Base-by-base conservation (phyloP, 1,284 basidiomycete species). In the Cerrena zonata region DNA sequence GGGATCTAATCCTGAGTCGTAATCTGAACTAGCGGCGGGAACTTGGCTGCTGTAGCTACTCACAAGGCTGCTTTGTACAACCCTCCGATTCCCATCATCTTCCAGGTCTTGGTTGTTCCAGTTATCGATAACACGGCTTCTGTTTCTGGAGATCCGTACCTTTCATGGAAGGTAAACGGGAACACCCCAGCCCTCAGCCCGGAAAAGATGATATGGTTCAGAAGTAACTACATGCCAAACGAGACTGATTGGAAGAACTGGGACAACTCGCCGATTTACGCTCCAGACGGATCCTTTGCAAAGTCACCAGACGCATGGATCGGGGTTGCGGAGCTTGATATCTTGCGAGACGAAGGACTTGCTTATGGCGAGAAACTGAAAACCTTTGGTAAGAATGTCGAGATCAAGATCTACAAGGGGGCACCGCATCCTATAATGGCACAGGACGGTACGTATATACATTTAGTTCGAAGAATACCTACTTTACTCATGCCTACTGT, bases 181-280 rank as follows among this genome's bases (percentile, higher is more conserved):
- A 65, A 81, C 48, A 78, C 82, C 1, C 76, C 80, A 0, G 79
- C 81, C 70, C 73, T 89, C 24, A 68, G 71, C 3, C 80, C 79
- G 0, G 77, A 58, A 4, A 79, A 80, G 45, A 89, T 89, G 86
- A 58, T 79, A 38, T 89, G 87, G 86, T 88, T 85, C 73, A 70
- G 77, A 24, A 65, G 72, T 48, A 80, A 82, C 55, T 88, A 89
- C 61, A 73, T 85, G 2, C 84, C 86, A 0, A 77, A 85, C 57
- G 57, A 71, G 47, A 70, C 67, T 30, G 82, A 86, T 52, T 73
- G 79, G 68, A 67, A 67, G 0, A 79, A 82, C 45, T 86, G 84
- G 78, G 80, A 84, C 53, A 79, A 76, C 25, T 87, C 84, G 1
- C 86, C 86, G 0, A 71, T 82, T 15, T 82, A 84, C 45, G 85